Base-by-base conservation (phyloP, 768 basidiomycete species). In the Tylopilus sp. region DNA sequence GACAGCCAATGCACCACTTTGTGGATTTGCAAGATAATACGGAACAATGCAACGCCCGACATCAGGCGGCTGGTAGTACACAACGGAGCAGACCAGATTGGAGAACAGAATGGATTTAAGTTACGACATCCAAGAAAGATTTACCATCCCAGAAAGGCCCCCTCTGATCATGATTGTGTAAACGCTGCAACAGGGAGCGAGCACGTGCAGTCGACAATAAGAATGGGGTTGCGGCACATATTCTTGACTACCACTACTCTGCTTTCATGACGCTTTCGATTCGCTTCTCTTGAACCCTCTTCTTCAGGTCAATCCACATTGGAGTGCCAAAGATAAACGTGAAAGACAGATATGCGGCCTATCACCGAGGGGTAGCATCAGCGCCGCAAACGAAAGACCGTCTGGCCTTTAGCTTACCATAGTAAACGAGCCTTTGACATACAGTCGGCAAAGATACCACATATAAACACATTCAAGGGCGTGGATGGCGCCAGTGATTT, bases 231-330 rank as follows among this genome's bases (percentile, higher is more conserved):
- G 9, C 18, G 6, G 9, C 17, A 22, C 13, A 13, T 1, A n/a
- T 35, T 15, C 13, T 18, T 22, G 13, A 12, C 21, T 61, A 85
- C 62, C 87, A 12, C 21, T 61, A 85, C 62, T 87, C 70, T 10
- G 79, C 78, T 65, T 91, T 91, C 84, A 87, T 83, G 4, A 91
- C 85, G 25, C 87, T 88, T 50, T 88, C 81, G 39, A 91, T 91
- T 3, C 88, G 77, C 15, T 82, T 81, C 28, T 71, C 68, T 55
- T 91, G 85, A 10, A 90, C 78, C 22, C 79, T 76, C 57, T 68
- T 75, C 48, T 79, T 71, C 54, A 91, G 66, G 54, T 81, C 76
- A 10, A 50, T 23, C 74, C 79, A 80, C 11, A 81, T 72, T 0
- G 83, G 82, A 46, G 73, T 74, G 0, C 89, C 89, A 28, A 76